Conservation (phyloP, 2,329 filamentous ascomycete species). For the Penicillium hesseltinei region DNA sequence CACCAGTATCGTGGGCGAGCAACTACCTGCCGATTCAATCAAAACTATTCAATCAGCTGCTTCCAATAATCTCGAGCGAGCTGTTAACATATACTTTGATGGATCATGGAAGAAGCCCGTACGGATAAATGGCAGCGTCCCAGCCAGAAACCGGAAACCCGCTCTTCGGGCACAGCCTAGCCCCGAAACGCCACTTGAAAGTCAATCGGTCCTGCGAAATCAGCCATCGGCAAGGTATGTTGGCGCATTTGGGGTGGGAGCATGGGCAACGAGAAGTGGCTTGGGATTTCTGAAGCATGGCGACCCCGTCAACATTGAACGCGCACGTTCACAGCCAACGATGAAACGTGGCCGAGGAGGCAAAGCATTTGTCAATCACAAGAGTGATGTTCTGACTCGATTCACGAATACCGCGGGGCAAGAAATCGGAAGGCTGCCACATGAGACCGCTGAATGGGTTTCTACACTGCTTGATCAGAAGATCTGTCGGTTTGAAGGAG, state of each 20-base stretch:
- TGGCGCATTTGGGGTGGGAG: slow-evolving; percentile 86
- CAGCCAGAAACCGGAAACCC: slow-evolving; percentile 7
- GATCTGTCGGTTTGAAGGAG: slow-evolving; percentile 81
- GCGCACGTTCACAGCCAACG: slow-evolving; percentile 70
- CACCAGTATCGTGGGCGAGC: slow-evolving; percentile 57
- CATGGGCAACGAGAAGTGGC: slow-evolving; percentile 88
- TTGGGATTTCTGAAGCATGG: slow-evolving; percentile 72
- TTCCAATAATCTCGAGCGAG: slow-evolving; percentile 56
- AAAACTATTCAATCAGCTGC: slow-evolving; percentile 50
- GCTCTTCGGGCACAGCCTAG: slow-evolving; percentile 6
- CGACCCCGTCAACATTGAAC: slow-evolving; percentile 81
- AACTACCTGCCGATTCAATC: slow-evolving; percentile 47
- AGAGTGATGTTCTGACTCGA: slow-evolving; percentile 82
- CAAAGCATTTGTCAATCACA: slow-evolving; percentile 53
- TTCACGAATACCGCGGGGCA: slow-evolving; percentile 78
- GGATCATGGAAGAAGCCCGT: slow-evolving; percentile 56
- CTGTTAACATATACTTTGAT: slow-evolving; percentile 65
- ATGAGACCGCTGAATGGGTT: slow-evolving; percentile 86
- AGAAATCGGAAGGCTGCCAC: slow-evolving; percentile 82
- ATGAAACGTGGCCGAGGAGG: slow-evolving; percentile 47
- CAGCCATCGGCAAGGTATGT: slow-evolving; percentile 68
- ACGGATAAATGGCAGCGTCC: slow-evolving; percentile 9
- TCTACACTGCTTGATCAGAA: slow-evolving; percentile 88
- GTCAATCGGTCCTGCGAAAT: slow-evolving; percentile 16
- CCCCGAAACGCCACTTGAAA: neutral